Base-by-base conservation (phyloP, 2,329 filamentous ascomycete genomes). In the Colletotrichum destructivum region DNA sequence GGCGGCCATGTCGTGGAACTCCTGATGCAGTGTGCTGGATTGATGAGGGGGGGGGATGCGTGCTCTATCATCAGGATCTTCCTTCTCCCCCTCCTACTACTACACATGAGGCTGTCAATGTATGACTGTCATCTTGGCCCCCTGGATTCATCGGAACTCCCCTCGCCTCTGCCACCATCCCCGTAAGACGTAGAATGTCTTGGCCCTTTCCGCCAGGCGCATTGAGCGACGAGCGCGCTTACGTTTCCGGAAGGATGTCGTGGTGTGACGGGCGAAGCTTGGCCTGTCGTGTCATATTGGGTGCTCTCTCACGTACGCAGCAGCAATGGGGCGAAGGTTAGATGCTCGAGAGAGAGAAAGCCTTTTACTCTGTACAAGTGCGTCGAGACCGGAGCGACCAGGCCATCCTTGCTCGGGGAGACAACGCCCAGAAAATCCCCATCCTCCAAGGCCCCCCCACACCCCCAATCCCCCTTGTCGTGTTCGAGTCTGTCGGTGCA, bases 261-360 rank as follows among this genome's bases (percentile, higher is more conserved):
- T 69, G 59, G 65, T 59, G 46, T 49, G 57, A 63, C 44, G 31
- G 21, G 44, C n/a, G 56, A 69, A 69, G 69, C 69, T 71, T 71
- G 59, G 65, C 47, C 54, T 69, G 65, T 26, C 59, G 69, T 64
- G 65, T 59, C 46, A 47, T 62, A 54, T 55, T 21, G 54, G 59
- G 46, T 63, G 46, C 51, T 55, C 31, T 31, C 31, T 31, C 52
- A 38, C 35, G 46, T 16, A 49, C 26, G 52, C 31, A 31, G 13
- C 52, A 16, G 26, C 52, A 4, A 55, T 11, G 31, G 52, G 31
- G 23, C 42, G 15, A n/a, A 13, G 16, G 11, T 7, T 9, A 16
- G n/a, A 51, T 21, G 18, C 23, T 23, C 8, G 26, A 47, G 51
- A 38, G 42, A 52, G 26, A n/a, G 49, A 16, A 15, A 57, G 40